phyloP scores from a whole-genome alignment of 306 rosid species.

The Lathyrus oleraceus region DNA sequence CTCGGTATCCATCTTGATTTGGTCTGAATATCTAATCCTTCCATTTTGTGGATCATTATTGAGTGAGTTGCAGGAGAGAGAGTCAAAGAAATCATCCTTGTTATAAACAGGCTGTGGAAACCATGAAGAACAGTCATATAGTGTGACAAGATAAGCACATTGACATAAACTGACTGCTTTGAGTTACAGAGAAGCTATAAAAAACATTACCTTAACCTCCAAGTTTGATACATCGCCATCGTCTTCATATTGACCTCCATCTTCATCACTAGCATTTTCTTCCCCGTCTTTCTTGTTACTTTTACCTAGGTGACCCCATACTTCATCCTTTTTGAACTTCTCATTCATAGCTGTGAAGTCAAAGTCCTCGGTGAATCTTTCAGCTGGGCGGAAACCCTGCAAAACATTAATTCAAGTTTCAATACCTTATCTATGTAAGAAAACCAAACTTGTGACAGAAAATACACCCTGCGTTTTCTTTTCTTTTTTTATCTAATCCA shows the following conservation, averaged over 20 bases:
- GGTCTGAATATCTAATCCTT: constrained; percentile 56
- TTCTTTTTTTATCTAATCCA: background rate
- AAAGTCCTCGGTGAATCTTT: constrained; percentile 55
- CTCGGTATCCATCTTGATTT: constrained; percentile 55
- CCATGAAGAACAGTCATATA: constrained; percentile 21
- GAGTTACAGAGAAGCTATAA: background rate
- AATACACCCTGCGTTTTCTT: background rate
- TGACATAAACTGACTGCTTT: background rate
- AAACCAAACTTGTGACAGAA: background rate
- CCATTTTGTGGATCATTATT: constrained; percentile 42
- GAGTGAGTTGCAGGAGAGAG: constrained; percentile 48
- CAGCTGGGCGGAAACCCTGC: constrained; percentile 47
- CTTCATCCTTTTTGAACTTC: constrained; percentile 64
- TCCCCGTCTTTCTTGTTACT: constrained; percentile 40
- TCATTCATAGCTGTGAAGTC: constrained; percentile 66
- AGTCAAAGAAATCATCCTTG: constrained; percentile 58
- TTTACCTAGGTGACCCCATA: constrained; percentile 61
- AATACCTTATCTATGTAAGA: background rate
- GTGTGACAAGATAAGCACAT: background rate
- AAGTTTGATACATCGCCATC: constrained; percentile 23
- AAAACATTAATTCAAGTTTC: constrained; percentile 12
- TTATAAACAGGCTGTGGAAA: constrained; percentile 47
- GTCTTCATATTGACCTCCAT: constrained; percentile 36
- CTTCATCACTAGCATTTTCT: constrained; percentile 36
- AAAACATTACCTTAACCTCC: constrained; percentile 40